These are phyloP conservation scores for Baorangia bicolor DNA, from an alignment of 768 basidiomycete species.

Conservation along the genomic window DNA sequence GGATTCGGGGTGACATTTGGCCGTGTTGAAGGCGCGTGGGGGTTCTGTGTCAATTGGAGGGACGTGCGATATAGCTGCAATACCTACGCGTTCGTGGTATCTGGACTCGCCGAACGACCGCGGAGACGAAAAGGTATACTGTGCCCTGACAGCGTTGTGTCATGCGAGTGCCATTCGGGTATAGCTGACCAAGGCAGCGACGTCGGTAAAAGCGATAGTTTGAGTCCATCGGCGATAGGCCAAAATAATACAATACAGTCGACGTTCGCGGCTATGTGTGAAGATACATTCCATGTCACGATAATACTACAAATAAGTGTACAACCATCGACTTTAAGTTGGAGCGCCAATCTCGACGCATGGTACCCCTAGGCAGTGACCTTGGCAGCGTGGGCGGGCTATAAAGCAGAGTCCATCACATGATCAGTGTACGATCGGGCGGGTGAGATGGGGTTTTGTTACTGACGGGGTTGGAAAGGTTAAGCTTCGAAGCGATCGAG, in stretches of 20 bases:
- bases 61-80: not conserved
- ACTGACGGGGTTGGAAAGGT: constrained; percentile 38
- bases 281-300: constrained; percentile 2
- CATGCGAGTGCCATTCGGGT: not conserved
- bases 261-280: not conserved
- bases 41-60: not conserved
- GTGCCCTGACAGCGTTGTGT: not conserved
- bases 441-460: not conserved
- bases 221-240: not conserved
- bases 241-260: not conserved
- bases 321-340: not conserved
- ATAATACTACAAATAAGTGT: constrained; percentile 13
- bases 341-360: not conserved
- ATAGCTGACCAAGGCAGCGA: not conserved
- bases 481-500: constrained; percentile 43
- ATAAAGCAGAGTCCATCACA: not conserved
- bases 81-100: not conserved
- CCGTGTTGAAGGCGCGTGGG: not conserved
- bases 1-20: constrained; percentile 4
- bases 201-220: not conserved
- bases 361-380: not conserved
- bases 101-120: not conserved
- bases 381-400: not conserved
- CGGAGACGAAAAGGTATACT: not conserved
- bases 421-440: not conserved